Evolutionary conservation across 2,329 filamentous ascomycete genomes (phyloP), one percentile per base, ranked within the genome.

Genomic region (Periglandula ipomoeae): DNA sequence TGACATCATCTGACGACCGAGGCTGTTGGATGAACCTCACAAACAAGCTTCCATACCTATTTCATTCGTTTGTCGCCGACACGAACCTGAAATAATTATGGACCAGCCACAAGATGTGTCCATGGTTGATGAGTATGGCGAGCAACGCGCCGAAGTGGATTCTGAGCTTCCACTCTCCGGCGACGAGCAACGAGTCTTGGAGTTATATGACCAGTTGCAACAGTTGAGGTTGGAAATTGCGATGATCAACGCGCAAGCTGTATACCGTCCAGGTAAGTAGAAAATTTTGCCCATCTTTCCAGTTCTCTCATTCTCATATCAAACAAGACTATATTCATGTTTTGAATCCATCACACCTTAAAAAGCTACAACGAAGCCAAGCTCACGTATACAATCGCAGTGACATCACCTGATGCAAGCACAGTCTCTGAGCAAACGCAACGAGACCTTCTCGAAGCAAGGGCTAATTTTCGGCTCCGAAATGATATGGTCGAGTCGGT

Each of bases 161-260:
- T 50, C 57, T 17, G 56, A 61, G 50, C 71, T 82, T 34, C 70
- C 75, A 7, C 70, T 91, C 39, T 86, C 83, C 1, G 73, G 79
- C 32, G 73, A 78, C 51, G 88, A 94, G 65, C 70, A 75, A 57
- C 74, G 74, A 54, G 75, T 85, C 24, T 70, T 93, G 32, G 74
- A 80, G 37, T 74, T 90, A 44, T 86, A 88, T 65, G 82, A 89
- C 62, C 76, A 77, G 55, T 70, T 89, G 23, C 80, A 84, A 59
- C 81, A 87, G 61, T 72, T 90, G 40, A 79, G 82, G 58, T 69
- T 91, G 20, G 84, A 93, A 67, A 78, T 82, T 48, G 82, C 82
- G 34, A 72, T 93, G 35, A 66, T 89, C 11, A 73, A 68, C 40
- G 75, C 75, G 4, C 72, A 74, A 42, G 61, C 67, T n/a, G 52